Evolutionary conservation across 2,329 filamentous ascomycete genomes (phyloP), one percentile per base, ranked within the genome.

Genomic region (Magnaporthales sp.): DNA sequence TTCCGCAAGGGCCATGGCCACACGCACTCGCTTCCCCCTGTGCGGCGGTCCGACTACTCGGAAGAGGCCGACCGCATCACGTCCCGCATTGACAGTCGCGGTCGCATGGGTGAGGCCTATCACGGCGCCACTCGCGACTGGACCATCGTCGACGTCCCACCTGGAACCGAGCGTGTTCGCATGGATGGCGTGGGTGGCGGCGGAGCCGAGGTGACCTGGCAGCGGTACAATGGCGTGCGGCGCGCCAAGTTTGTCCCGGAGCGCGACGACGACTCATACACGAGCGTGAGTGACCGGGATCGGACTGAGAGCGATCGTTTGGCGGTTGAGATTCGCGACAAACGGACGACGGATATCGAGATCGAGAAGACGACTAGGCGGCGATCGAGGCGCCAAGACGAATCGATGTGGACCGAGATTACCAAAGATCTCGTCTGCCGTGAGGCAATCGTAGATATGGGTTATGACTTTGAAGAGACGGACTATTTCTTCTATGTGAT

Each of bases 401-500:
- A 85, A 67, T 87, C 90, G 68, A 91, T 96, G 81, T 98, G 94
- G 94, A 99, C 95, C 0, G 95, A 98, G 78, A 92, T 99, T 72
- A 96, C 94, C 62, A 97, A 96, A 79, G 93, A 97, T 71, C 79
- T 98, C 46, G 92, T 98, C 19, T 83, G 89, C 67, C 88, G 90
- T 65, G 93, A 97, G 75, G 95, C 95, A 22, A 91, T 98, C 70
- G 89, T 96, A 71, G 83, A 90, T 72, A 80, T 89, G 74, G 92
- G 92, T 2, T 98, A 97, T 77, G 88, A 91, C 68, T 98, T 89
- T 74, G 92, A 97, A 75, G 93, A 98, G 82, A 95, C 92, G 0
- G 90, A 92, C 66, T 86, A 85, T 69, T 96, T 92, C 78, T 98
- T 91, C 78, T 98, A 97, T 77, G 87, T 98, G 62, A 94, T 97